phyloP scores from a whole-genome alignment of 306 rosid species.

The Rosa chinensis region DNA sequence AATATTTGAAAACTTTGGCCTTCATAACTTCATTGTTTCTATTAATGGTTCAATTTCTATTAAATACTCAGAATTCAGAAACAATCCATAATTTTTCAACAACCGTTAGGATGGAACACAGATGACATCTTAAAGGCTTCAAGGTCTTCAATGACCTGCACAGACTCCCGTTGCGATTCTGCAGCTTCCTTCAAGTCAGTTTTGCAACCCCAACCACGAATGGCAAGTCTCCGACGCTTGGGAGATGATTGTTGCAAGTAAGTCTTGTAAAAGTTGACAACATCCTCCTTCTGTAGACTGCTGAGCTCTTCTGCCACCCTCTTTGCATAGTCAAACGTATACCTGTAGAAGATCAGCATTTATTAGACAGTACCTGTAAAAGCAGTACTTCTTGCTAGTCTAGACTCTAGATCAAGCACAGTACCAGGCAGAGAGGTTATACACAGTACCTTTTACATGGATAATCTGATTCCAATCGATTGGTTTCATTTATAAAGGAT shows the following conservation, averaged over 20 bases:
- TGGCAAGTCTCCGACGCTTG: conserved; percentile 58
- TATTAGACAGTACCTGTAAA: too few species aligned
- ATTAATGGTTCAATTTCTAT: neutral
- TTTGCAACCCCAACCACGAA: conserved; percentile 89
- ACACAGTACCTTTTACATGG: too few species aligned
- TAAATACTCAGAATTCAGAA: conserved; percentile 3
- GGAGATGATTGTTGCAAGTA: conserved; percentile 64
- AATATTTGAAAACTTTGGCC: too few species aligned
- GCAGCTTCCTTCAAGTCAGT: conserved; percentile 58
- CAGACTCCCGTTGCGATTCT: conserved; percentile 32
- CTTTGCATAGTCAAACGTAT: conserved; percentile 58
- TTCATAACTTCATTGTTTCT: neutral
- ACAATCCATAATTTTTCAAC: conserved; percentile 26
- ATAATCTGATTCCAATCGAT: too few species aligned
- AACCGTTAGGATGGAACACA: conserved; percentile 37
- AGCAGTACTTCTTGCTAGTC: too few species aligned
- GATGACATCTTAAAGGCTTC: conserved; percentile 60
- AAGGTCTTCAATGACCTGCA: conserved; percentile 49
- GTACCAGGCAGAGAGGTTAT: too few species aligned
- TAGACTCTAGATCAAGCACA: too few species aligned
- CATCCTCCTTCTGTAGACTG: conserved; percentile 58
- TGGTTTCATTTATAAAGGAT: too few species aligned
- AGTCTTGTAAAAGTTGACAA: conserved; percentile 63
- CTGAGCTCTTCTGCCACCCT: conserved; percentile 68
- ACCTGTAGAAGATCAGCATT: conserved; percentile 32